Base-by-base conservation (phyloP, 2,329 filamentous ascomycete species). In the Sporothrix brasiliensis region DNA sequence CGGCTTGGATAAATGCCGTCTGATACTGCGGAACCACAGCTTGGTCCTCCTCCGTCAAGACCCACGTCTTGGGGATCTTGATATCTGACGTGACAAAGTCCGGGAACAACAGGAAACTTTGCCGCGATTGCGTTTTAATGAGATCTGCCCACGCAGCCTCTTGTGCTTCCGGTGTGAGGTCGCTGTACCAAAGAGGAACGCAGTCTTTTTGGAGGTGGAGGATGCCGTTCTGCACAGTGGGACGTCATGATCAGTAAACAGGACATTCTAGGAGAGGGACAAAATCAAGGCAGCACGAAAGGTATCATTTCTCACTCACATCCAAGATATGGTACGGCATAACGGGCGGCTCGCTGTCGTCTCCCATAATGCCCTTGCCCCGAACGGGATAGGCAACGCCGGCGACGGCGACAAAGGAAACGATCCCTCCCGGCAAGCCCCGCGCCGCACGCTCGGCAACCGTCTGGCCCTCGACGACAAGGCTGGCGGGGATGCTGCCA, bases 41-140 rank as follows among this genome's bases (percentile, higher is more conserved):
- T n/a, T 58, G 54, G 10, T 58, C 54, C 27, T 58, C 54, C 54
- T 34, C 27, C 27, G 54, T 58, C 14, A 58, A 58, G 27, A 58
- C 19, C 54, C 54, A 58, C 54, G 54, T 58, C 54, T 58, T 58
- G 27, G 54, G 54, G 27, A 58, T 39, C 54, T 58, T 58, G 54
- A 58, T 58, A 30, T 58, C 54, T 27, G 54, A 30, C 14, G 54
- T 30, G 14, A 58, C 21, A n/a, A 58, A 58, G 19, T 58, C 54
- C 14, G 54, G 54, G 54, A 58, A 39, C 4, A 39, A 10, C 27
- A 58, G 27, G 14, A 58, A 58, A 19, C 54, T 58, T 34, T 58
- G 11, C 54, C 54, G 54, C 14, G 54, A 39, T 10, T 58, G 54
- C 14, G 14, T 27, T 34, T 58, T 58, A 16, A 10, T 6, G 27